Base-by-base conservation (phyloP, 805 yeast species). In the Jamesozyma spencerorum region DNA sequence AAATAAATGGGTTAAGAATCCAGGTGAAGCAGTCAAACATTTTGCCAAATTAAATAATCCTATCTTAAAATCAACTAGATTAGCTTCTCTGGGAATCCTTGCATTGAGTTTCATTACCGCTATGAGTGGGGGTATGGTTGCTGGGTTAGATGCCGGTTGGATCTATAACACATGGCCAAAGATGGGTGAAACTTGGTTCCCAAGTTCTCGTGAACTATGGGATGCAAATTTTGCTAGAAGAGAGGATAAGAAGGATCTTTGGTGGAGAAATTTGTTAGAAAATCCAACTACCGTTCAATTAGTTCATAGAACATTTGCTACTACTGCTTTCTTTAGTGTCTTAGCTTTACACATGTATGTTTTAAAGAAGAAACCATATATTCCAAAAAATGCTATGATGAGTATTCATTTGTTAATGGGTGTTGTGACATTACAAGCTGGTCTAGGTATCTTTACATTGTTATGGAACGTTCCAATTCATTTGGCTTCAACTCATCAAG, bases 51-150 rank as follows among this genome's bases (percentile, higher is more conserved):
- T 92, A 41, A 74, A 74, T 50, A 75, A 75, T 44, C 79, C 87
- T 2, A 66, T 74, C 1, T 61, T 86, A 37, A 68, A 66, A 34
- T 74, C 68, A 34, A 70, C 82, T 51, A 77, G 87, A 58, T 61
- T 69, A 31, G 52, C 72, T 27, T 72, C 85, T 1, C 44, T 64
- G 8, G 81, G 71, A 0, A 63, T 92, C 31, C 66, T 85, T 24
- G 78, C 69, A 2, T 64, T 90, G 39, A 81, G 90, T 1, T 90
- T 87, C 52, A 44, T 81, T 31, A 92, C 99, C 15, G 95, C 97
- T 14, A 83, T 92, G 94, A 77, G 95, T 10, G 99, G 98, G 46
- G 97, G 95, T 13, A 77, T 92, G 71, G 99, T 92, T 34, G 98
- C 99, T 13, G 98, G 98, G 7, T 70, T 92, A 41, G 98, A 92